A percentile compares a stretch with the other conserved stretches of the same genome.
Conservation (phyloP, 768 basidiomycete genomes). For the Boletellus ananas region DNA sequence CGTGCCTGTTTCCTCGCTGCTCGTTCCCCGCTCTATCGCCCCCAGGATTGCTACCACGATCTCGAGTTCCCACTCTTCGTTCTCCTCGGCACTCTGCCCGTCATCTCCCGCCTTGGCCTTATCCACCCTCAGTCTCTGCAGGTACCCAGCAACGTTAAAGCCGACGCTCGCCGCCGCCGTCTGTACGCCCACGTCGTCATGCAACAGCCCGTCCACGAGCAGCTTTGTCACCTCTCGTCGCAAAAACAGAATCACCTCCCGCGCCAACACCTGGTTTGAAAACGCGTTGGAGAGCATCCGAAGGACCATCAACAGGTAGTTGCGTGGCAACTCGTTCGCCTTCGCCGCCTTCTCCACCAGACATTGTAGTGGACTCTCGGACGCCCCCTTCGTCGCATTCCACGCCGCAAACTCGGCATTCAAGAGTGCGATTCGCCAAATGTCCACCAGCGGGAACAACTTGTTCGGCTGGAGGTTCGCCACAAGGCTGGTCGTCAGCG, state of each 20-base stretch:
- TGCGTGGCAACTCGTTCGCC: constrained; percentile 37
- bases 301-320: constrained; percentile 60
- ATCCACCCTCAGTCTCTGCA: constrained; percentile 62
- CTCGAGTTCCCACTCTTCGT: constrained; percentile 86
- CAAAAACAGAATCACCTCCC: constrained; percentile 36
- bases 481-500: constrained; percentile 42
- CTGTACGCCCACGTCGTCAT: constrained; percentile 63
- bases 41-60: constrained; percentile 79
- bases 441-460: constrained; percentile 79
- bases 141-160: constrained; percentile 66
- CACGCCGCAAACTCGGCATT: constrained; percentile 55
- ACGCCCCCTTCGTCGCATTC: constrained; percentile 33
- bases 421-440: constrained; percentile 77
- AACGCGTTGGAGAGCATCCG: constrained; percentile 71
- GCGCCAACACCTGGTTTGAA: constrained; percentile 38
- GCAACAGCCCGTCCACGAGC: constrained; percentile 64
- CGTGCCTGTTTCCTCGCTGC: constrained; percentile 80
- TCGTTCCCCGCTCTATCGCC: constrained; percentile 65
- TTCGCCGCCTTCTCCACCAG: constrained; percentile 47
- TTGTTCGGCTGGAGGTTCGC: constrained; percentile 46
- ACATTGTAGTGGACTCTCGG: constrained; percentile 40
- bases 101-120: constrained; percentile 30
- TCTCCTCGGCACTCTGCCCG: constrained; percentile 43
- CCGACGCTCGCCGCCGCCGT: constrained; percentile 79
- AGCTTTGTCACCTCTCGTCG: constrained; percentile 44